Evolutionary conservation across 441 rosid species (phyloP).

Genomic region (Isatis lusitanica): DNA sequence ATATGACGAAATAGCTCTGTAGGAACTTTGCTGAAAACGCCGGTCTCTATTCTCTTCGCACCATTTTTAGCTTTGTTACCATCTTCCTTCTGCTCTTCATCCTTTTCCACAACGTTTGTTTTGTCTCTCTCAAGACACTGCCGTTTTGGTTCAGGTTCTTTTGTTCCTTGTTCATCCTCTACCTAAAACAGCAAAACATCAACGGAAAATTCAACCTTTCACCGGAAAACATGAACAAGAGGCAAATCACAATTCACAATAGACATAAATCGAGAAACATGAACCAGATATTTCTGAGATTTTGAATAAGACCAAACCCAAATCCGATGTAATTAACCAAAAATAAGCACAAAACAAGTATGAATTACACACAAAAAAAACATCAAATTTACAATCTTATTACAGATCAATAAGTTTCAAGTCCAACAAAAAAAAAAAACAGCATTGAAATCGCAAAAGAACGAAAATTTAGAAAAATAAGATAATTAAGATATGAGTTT

Average conservation of each 20-base stretch:
- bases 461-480: neutral
- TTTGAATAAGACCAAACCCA: neutral
- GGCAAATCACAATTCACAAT: neutral
- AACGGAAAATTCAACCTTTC: constrained; percentile 4
- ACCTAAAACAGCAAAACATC: constrained; percentile 40
- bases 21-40: constrained; percentile 72
- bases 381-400: neutral
- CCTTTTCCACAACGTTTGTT: constrained; percentile 3
- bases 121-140: constrained; percentile 39
- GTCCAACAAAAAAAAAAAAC: neutral
- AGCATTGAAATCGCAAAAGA: neutral
- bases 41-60: constrained; percentile 56
- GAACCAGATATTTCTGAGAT: neutral
- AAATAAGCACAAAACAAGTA: neutral
- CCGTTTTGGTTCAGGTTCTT: constrained; percentile 52
- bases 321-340: neutral
- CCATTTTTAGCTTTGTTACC: constrained; percentile 25
- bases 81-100: constrained; percentile 29
- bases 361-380: neutral
- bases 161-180: constrained; percentile 31
- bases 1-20: constrained; percentile 77
- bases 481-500: neutral
- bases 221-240: neutral
- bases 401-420: neutral
- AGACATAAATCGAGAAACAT: constrained; percentile 21